These are phyloP conservation scores for Leishmania braziliensis DNA, from an alignment of 208 protist genomes.

Conservation along the genomic window DNA sequence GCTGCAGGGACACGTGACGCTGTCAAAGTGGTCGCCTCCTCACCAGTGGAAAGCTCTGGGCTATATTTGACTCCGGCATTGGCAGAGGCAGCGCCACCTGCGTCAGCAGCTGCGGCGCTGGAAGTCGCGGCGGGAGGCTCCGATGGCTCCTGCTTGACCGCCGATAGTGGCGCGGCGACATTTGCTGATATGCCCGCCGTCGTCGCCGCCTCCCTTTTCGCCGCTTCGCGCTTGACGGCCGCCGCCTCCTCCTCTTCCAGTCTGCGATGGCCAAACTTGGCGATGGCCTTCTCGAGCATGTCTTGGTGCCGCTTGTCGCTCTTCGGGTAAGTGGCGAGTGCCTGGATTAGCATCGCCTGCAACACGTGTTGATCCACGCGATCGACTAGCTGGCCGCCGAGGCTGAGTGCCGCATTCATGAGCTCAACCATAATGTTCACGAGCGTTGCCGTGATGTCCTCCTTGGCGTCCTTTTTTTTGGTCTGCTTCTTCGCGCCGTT, in stretches of 20 bases:
- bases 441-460: conserved; percentile 73
- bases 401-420: conserved; percentile 88
- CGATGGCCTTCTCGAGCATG: conserved; percentile 79
- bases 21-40: background rate
- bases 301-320: conserved; percentile 81
- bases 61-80: background rate
- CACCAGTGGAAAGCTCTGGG: background rate
- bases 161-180: background rate
- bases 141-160: background rate
- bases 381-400: conserved; percentile 86
- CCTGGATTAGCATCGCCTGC: conserved; percentile 80
- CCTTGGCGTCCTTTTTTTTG: conserved; percentile 46
- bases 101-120: background rate
- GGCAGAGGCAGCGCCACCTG: conserved; percentile 3
- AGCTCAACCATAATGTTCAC: conserved; percentile 83
- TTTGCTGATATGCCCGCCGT: background rate
- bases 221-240: conserved; percentile 18
- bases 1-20: background rate
- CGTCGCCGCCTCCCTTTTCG: conserved; percentile 17
- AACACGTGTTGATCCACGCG: conserved; percentile 86
- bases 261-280: conserved; percentile 72
- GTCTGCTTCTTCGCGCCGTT: conserved; percentile 41
- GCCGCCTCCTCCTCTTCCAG: conserved; percentile 39
- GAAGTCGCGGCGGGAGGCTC: background rate
- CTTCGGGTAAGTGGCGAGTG: conserved; percentile 72